These are phyloP conservation scores for Salix udensis DNA, from an alignment of 345 rosid genomes.

Conservation along the genomic window DNA sequence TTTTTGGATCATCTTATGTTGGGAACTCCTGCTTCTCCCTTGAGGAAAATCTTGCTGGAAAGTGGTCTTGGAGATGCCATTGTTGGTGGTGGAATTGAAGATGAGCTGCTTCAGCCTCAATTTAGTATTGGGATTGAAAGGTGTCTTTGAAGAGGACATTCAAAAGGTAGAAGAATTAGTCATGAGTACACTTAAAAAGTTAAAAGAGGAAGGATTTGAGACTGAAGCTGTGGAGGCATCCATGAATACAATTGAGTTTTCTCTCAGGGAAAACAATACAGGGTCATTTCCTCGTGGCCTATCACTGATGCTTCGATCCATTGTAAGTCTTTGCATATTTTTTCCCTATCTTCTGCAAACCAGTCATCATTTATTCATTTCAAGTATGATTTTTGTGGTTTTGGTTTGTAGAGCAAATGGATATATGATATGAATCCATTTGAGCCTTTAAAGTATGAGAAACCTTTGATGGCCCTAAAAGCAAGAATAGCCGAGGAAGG, in stretches of 20 bases:
- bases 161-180: slow-evolving; percentile 75
- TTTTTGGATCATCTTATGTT: slow-evolving; percentile 91
- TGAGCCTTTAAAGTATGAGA: slow-evolving; percentile 85
- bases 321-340: slow-evolving; percentile 38
- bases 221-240: slow-evolving; percentile 91
- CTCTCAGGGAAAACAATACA: slow-evolving; percentile 93
- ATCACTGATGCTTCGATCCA: slow-evolving; percentile 90
- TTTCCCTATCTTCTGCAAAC: background rate
- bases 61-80: slow-evolving; percentile 96
- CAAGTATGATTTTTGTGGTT: slow-evolving; percentile 16
- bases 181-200: slow-evolving; percentile 60
- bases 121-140: slow-evolving; percentile 90
- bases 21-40: slow-evolving; percentile 95
- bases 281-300: slow-evolving; percentile 99
- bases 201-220: slow-evolving; percentile 90
- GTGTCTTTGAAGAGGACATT: slow-evolving; percentile 70
- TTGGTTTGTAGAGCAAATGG: slow-evolving; percentile 73
- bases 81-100: slow-evolving; percentile 84
- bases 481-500: slow-evolving; percentile 81
- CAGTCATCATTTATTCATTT: background rate
- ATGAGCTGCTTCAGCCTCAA: slow-evolving; percentile 94
- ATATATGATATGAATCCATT: slow-evolving; percentile 98
- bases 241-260: slow-evolving; percentile 95
- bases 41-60: slow-evolving; percentile 85
- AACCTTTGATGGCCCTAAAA: slow-evolving; percentile 74